phyloP scores from a whole-genome alignment of 2,329 filamentous ascomycete species.

The Venturia oleaginea region DNA sequence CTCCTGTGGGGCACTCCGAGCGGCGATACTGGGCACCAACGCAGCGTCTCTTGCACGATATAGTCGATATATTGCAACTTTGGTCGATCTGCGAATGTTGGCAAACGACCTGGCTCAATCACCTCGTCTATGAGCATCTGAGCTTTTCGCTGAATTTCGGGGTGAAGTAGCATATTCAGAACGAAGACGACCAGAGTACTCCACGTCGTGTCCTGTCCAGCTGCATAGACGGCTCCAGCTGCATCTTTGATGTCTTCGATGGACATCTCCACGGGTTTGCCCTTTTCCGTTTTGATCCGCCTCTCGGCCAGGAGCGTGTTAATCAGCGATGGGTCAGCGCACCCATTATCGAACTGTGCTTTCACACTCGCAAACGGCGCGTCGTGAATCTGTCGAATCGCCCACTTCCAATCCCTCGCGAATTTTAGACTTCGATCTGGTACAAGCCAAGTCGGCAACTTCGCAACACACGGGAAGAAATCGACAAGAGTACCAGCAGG shows the following conservation, averaged over 20 bases:
- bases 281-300: conserved; percentile 24
- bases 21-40: conserved; percentile 25
- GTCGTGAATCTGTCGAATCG: conserved; percentile 36
- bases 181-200: conserved; percentile 38
- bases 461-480: conserved; percentile 34
- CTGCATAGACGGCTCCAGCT: conserved; percentile 39
- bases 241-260: conserved; percentile 42
- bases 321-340: conserved; percentile 25
- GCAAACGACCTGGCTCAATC: conserved; percentile 37
- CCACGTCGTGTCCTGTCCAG: conserved; percentile 40
- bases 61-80: conserved; percentile 30
- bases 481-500: conserved; percentile 35
- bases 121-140: conserved; percentile 39
- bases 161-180: conserved; percentile 44
- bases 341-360: conserved; percentile 26
- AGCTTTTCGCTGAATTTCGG: conserved; percentile 38
- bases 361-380: conserved; percentile 28
- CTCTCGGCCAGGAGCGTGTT: conserved; percentile 22
- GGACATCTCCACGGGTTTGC: conserved; percentile 26
- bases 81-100: conserved; percentile 37
- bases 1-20: conserved; percentile 26
- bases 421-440: conserved; percentile 19
- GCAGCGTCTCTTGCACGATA: conserved; percentile 35
- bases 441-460: conserved; percentile 23
- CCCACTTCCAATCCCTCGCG: conserved; percentile 21